A percentile compares a stretch with the other conserved stretches of the same genome.
Evolutionary conservation across 2,329 filamentous ascomycete species (phyloP).

Genomic region (Aureobasidium sp.): DNA sequence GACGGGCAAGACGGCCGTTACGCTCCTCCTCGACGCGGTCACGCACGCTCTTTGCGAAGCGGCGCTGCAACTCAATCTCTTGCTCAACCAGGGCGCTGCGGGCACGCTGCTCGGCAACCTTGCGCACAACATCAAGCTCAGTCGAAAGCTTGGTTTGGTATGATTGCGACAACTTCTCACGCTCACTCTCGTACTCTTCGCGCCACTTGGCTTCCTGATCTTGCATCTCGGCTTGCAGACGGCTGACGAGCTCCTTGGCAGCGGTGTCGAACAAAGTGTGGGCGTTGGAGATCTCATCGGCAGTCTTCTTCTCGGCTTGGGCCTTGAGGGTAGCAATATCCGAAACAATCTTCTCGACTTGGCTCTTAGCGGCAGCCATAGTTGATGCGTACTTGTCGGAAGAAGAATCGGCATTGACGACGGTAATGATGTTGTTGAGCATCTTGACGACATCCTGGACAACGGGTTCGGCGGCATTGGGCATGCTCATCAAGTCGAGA

Average conservation of each 20-base stretch:
- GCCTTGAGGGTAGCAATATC: constrained; percentile 71
- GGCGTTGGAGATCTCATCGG: constrained; percentile 63
- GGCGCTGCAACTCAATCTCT: constrained; percentile 77
- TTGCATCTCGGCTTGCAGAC: constrained; percentile 77
- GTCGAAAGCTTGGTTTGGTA: constrained; percentile 76
- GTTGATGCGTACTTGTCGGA: constrained; percentile 69
- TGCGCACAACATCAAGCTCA: constrained; percentile 70
- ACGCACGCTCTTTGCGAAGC: constrained; percentile 72
- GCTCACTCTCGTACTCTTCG: constrained; percentile 81
- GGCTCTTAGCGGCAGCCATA: constrained; percentile 77
- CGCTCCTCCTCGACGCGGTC: constrained; percentile 83
- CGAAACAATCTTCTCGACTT: constrained; percentile 68
- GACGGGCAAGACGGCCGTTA: constrained; percentile 74
- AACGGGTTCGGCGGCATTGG: constrained; percentile 72
- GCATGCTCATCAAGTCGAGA: constrained; percentile 71
- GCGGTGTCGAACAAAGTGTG: constrained; percentile 78
- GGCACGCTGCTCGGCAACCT: constrained; percentile 74
- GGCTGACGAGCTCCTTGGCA: constrained; percentile 76
- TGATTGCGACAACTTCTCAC: constrained; percentile 65
- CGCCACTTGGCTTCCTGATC: constrained; percentile 77
- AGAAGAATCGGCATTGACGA: constrained; percentile 80
- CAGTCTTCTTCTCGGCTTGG: constrained; percentile 61
- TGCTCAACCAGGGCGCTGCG: constrained; percentile 86
- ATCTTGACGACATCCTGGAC: constrained; percentile 92
- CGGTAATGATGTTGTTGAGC: constrained; percentile 90